Base-by-base conservation (phyloP, 345 rosid species). In the Eutrema japonicum region DNA sequence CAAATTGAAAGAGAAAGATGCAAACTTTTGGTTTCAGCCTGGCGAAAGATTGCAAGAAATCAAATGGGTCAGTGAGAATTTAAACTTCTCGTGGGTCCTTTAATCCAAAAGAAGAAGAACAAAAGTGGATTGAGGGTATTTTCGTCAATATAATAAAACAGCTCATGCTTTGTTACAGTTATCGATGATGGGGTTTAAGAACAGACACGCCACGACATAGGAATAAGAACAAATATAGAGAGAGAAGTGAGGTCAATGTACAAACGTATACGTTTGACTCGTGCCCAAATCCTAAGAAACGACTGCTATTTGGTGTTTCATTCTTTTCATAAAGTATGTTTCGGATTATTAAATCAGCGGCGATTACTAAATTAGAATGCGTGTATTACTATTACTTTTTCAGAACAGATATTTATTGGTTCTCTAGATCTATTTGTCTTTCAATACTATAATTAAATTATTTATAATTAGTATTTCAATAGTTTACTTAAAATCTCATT, bases 241-340 rank as follows among this genome's bases (percentile, higher is more conserved):
- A 7, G 47, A 26, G 11, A 2, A 35, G 40, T 43, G 60, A 54
- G 61, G 76, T 65, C 76, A 77, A 77, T 64, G 62, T 56, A 10
- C 61, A 64, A 77, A 58, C 80, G 57, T 77, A 71, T 77, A 77
- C 76, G 76, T 77, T 50, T 77, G 80, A 57, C 72, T 71, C 43
- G 45, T 64, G 76, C 78, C 78, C 69, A 10, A 68, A 66, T 33
- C 27, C 26, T 37, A 40, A 65, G 43, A 64, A 64, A 58, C 66
- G 14, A 65, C 50, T 36, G 16, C 26, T 22, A 40, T 66, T 74
- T 12, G 45, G 6, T 74, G 72, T 66, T 74, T 74, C 45, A 13
- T 40, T 74, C 72, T 66, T 74, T 58, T 58, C 43, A 74, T 74
- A 66, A 57, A 63, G 14, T 4, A 11, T 7, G 12, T 55, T 37